Percentiles rank a stretch among this genome's conserved stretches.
phyloP scores from a whole-genome alignment of 2,329 filamentous ascomycete species.

The Coniochaeta sp. region DNA sequence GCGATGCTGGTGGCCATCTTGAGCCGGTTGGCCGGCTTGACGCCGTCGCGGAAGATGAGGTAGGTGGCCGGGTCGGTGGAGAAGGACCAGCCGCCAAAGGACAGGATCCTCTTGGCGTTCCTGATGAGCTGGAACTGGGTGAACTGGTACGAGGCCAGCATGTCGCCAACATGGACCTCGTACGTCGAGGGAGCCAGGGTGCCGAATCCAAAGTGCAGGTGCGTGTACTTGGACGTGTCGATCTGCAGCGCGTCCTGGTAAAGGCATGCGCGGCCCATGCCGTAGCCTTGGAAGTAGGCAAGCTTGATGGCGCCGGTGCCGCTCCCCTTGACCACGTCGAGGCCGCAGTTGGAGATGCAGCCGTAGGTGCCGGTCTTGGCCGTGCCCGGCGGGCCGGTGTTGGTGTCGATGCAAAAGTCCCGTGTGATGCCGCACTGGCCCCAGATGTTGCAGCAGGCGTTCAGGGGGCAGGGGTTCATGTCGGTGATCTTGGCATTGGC shows the following conservation, averaged over 20 bases:
- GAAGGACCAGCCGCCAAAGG: slow-evolving; percentile 37
- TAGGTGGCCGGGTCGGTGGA: slow-evolving; percentile 29
- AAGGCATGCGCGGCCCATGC: slow-evolving; percentile 20
- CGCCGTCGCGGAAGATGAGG: slow-evolving; percentile 27
- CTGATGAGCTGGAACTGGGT: slow-evolving; percentile 20
- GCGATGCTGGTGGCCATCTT: slow-evolving; percentile 14
- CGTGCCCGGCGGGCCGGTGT: slow-evolving; percentile 1
- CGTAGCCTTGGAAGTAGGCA: slow-evolving; percentile 27
- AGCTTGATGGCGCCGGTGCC: slow-evolving; percentile 7
- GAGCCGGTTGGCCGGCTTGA: slow-evolving; percentile 12
- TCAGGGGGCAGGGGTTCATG: slow-evolving; percentile 16
- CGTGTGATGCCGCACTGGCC: slow-evolving; percentile 7
- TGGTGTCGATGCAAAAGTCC: slow-evolving; percentile 12
- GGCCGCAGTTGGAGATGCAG: slow-evolving; percentile 15
- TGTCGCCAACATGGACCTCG: slow-evolving; percentile 5
- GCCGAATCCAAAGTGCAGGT: slow-evolving; percentile 24
- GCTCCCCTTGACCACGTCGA: not conserved
- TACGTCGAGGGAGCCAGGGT: slow-evolving; percentile 16
- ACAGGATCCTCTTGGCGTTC: slow-evolving; percentile 30
- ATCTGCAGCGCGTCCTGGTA: slow-evolving; percentile 12
- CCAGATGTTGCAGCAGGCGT: slow-evolving; percentile 10
- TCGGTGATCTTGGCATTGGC: not conserved
- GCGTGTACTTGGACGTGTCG: slow-evolving; percentile 11
- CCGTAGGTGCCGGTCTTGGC: not conserved
- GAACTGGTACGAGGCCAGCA: slow-evolving; percentile 23